Conservation (phyloP, 139 green algal species). For the Tetraselmis chui region DNA sequence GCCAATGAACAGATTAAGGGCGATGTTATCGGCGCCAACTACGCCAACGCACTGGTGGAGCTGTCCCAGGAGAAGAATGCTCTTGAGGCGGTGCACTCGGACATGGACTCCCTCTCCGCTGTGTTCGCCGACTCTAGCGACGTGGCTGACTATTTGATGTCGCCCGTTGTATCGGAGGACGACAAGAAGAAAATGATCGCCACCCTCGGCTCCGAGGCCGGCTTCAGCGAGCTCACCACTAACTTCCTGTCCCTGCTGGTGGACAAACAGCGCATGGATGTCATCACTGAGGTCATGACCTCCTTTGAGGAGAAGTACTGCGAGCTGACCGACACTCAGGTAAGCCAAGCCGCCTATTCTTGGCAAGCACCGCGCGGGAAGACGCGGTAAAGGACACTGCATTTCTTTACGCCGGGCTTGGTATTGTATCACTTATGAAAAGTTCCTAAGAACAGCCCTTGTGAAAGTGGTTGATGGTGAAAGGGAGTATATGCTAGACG, state of each 20-base stretch:
- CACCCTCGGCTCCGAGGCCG: conserved; percentile 74
- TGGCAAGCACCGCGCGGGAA: too few species aligned
- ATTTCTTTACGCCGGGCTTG: too few species aligned
- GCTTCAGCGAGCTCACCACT: conserved; percentile 72
- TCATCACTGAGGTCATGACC: conserved; percentile 77
- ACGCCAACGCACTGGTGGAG: conserved; percentile 92
- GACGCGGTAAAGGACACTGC: too few species aligned
- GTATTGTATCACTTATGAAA: too few species aligned
- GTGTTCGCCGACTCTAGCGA: conserved; percentile 38
- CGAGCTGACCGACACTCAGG: conserved; percentile 92
- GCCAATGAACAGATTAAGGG: neutral
- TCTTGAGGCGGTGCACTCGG: conserved; percentile 81
- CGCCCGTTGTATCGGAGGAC: conserved; percentile 67
- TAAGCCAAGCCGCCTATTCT: conserved; percentile 21
- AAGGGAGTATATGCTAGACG: too few species aligned
- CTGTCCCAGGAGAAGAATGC: conserved; percentile 71
- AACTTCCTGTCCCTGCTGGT: conserved; percentile 98
- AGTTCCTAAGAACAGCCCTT: too few species aligned
- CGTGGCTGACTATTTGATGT: conserved; percentile 74
- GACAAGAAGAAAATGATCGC: conserved; percentile 88
- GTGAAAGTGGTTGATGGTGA: too few species aligned
- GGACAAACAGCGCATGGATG: conserved; percentile 76
- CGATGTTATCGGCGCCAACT: conserved; percentile 52
- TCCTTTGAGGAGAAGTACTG: conserved; percentile 95
- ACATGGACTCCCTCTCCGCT: conserved; percentile 59